Base-by-base conservation (phyloP, 2,329 filamentous ascomycete genomes). In the Lasiodiplodia citricola region DNA sequence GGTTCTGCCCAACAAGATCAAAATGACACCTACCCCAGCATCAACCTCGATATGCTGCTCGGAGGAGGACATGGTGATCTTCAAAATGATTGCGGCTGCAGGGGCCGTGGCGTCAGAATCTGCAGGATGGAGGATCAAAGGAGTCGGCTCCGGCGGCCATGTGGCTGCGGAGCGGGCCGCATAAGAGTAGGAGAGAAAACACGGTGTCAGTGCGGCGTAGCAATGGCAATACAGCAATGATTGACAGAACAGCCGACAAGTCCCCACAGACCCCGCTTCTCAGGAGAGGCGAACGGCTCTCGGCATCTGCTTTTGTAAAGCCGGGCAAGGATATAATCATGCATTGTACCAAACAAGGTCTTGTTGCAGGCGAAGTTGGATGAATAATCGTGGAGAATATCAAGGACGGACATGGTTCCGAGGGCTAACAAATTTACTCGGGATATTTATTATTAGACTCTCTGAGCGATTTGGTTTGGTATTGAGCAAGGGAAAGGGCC, bases 251-350 rank as follows among this genome's bases (percentile, higher is more conserved):
- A 51, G 58, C 18, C 41, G 41, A 63, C 28, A 47, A 28, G n/a
- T 18, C 57, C 58, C 58, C 41, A 63, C 58, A 63, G 58, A 47
- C 58, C 58, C 58, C 58, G 58, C 58, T 63, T 63, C 58, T 63
- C 58, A 44, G 25, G 58, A 51, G 25, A 63, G 18, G 44, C 51
- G 44, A 44, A 23, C 41, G n/a, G 58, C 44, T 16, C 18, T 51
- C 21, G n/a, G 23, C 41, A 47, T 47, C 18, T 21, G n/a, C 18
- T 6, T 21, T 21, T n/a, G 44, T 35, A 35, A 35, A 10, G 31
- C 31, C 31, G 8, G 31, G 31, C 31, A 35, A 35, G 31, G 31
- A 35, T 35, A 10, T 35, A 35, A 35, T 35, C 31, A 35, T 35
- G 31, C 31, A 10, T 10, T 35, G 31, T 10, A 35, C 31, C 31